Evolutionary conservation across 176 grass and related monocot genomes (phyloP), one percentile per base, ranked within the genome.

Genomic region (Musa troglodytarum): DNA sequence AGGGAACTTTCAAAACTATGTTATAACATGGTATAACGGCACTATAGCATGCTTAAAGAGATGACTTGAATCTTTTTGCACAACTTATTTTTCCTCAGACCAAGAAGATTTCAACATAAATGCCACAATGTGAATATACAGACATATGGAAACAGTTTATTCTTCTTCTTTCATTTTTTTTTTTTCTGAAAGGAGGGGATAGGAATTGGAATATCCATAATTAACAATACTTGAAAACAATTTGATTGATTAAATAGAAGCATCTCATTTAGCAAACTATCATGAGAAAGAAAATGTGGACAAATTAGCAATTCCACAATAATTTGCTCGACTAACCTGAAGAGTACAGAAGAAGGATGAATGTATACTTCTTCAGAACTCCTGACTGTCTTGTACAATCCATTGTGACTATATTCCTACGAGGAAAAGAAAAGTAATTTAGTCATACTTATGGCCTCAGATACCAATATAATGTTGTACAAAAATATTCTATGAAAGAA

Each of bases 281-380:
- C 58, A 15, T 68, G 65, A 13, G 17, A 26, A 34, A 68, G 17
- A 8, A 14, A 68, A 2, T 43, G 8, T 10, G 12, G 1, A 34
- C 34, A 68, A 29, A 17, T 49, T 34, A 68, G 65, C 26, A 13
- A 17, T 49, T 68, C 17, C 49, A 16, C 2, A 23, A 19, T 50
- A 69, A 49, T 19, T 63, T 21, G 21, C 7, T 49, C 77, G 76
- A 83, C 77, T 79, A 77, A 93, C 94, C 90, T 90, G 82, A 97
- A 97, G 68, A 97, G 88, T 68, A 93, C 90, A 54, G 94, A 97
- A 84, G 94, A 97, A 79, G 94, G 94, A 87, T 97, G 94, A 20
- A 97, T 97, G 72, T 90, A 97, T 49, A 97, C 90, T 97, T 97
- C 94, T 81, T 93, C 90, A 53, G 84, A 90, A 65, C 90, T 93